phyloP scores from a whole-genome alignment of 2,329 filamentous ascomycete genomes.

The Plenodomus lindquistii region DNA sequence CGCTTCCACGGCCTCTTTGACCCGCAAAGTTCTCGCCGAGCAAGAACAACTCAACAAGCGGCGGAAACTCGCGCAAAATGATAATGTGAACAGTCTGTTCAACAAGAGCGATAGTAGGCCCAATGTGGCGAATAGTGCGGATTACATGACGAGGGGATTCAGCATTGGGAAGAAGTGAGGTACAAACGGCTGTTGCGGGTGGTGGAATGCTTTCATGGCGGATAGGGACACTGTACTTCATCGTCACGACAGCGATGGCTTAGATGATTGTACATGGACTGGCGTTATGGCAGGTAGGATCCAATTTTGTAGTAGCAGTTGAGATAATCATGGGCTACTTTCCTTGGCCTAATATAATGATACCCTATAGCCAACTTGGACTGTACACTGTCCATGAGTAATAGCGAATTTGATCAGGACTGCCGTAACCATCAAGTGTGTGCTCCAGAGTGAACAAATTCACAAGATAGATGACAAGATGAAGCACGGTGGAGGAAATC shows the following conservation, averaged over 20 bases:
- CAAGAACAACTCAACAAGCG: conserved; percentile 82
- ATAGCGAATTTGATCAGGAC: neutral
- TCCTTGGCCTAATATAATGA: neutral
- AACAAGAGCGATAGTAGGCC: conserved; percentile 44
- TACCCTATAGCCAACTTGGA: neutral
- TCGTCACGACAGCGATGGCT: too few species aligned
- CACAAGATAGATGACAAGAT: too few species aligned
- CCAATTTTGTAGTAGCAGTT: too few species aligned
- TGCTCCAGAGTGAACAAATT: too few species aligned
- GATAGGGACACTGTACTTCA: too few species aligned
- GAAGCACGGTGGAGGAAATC: too few species aligned
- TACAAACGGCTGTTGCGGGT: too few species aligned
- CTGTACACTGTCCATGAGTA: neutral
- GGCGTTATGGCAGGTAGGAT: neutral
- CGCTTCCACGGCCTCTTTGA: conserved; percentile 79
- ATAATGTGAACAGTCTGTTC: conserved; percentile 55
- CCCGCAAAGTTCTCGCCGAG: conserved; percentile 83
- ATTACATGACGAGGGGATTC: conserved; percentile 57
- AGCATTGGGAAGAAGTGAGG: conserved; percentile 41
- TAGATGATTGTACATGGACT: too few species aligned
- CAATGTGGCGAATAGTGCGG: conserved; percentile 46
- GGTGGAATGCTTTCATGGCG: too few species aligned
- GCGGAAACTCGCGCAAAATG: conserved; percentile 66
- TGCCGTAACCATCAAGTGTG: too few species aligned
- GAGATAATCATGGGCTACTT: too few species aligned